phyloP scores from a whole-genome alignment of 352 stramenopile genomes.

The Phytophthora crassamura region DNA sequence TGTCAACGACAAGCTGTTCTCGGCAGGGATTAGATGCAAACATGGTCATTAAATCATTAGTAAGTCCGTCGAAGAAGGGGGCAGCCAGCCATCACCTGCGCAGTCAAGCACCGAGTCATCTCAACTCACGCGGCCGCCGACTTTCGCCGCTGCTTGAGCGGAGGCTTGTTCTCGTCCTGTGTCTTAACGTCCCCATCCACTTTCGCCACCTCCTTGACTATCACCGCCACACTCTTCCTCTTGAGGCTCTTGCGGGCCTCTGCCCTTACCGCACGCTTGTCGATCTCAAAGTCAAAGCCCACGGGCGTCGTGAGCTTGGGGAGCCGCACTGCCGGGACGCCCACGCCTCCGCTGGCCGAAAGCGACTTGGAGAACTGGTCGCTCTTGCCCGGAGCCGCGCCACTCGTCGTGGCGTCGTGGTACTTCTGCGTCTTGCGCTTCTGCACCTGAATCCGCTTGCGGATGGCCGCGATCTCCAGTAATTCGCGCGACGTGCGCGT shows the following conservation, averaged over 20 bases:
- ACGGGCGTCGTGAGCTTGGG: slow-evolving; percentile 72
- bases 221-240: slow-evolving; percentile 35
- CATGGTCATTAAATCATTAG: slow-evolving; percentile 42
- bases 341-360: slow-evolving; percentile 65
- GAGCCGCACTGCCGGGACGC: slow-evolving; percentile 70
- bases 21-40: slow-evolving; percentile 2
- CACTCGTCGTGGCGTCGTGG: slow-evolving; percentile 64
- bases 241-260: slow-evolving; percentile 37
- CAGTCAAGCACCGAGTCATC: slow-evolving; percentile 8
- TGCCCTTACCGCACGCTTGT: slow-evolving; percentile 60
- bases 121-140: slow-evolving; percentile 26
- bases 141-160: slow-evolving; percentile 32
- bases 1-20: slow-evolving; percentile 1
- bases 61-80: slow-evolving; percentile 7
- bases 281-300: slow-evolving; percentile 72
- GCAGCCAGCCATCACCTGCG: not conserved
- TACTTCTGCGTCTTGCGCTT: slow-evolving; percentile 73
- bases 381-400: slow-evolving; percentile 36
- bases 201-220: slow-evolving; percentile 5
- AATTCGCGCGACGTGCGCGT: slow-evolving; percentile 79
- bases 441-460: slow-evolving; percentile 59
- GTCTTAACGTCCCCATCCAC: slow-evolving; percentile 9
- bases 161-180: slow-evolving; percentile 15
- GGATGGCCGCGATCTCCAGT: slow-evolving; percentile 74
- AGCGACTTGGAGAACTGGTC: slow-evolving; percentile 60